Conservation (phyloP, 148 eudicot genomes). For the Persicaria tinctoria region DNA sequence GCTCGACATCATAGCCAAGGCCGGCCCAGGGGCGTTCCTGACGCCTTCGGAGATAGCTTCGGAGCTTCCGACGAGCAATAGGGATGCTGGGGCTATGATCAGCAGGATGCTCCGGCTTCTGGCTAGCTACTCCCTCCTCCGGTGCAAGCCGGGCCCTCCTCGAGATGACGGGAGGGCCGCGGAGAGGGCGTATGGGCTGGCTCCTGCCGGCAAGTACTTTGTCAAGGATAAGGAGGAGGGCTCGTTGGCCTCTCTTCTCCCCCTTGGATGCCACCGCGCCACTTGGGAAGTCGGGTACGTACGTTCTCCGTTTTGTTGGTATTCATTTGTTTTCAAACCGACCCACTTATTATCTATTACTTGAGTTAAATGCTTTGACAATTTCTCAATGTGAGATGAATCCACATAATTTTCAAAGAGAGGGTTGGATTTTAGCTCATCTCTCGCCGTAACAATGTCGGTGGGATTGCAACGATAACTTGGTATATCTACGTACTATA, state of each 20-base stretch:
- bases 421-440: too few species aligned
- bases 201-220: conserved; percentile 18
- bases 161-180: neutral
- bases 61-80: neutral
- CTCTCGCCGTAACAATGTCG: too few species aligned
- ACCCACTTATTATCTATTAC: too few species aligned
- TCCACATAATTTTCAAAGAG: too few species aligned
- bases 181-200: conserved; percentile 18
- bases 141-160: neutral
- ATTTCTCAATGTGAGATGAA: too few species aligned
- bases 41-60: conserved; percentile 16
- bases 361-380: too few species aligned
- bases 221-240: conserved; percentile 16
- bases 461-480: too few species aligned
- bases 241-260: conserved; percentile 17
- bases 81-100: conserved; percentile 17
- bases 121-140: conserved; percentile 14
- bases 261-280: neutral
- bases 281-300: conserved; percentile 1
- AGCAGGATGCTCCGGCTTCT: conserved; percentile 19
- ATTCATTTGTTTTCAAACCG: too few species aligned
- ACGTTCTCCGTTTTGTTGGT: neutral
- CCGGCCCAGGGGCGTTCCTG: conserved; percentile 7
- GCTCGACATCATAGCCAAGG: conserved; percentile 17
- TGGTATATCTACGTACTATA: too few species aligned